Evolutionary conservation across 768 basidiomycete species (phyloP), one percentile per base, ranked within the genome.

Genomic region (Lactarius sanguifluus): DNA sequence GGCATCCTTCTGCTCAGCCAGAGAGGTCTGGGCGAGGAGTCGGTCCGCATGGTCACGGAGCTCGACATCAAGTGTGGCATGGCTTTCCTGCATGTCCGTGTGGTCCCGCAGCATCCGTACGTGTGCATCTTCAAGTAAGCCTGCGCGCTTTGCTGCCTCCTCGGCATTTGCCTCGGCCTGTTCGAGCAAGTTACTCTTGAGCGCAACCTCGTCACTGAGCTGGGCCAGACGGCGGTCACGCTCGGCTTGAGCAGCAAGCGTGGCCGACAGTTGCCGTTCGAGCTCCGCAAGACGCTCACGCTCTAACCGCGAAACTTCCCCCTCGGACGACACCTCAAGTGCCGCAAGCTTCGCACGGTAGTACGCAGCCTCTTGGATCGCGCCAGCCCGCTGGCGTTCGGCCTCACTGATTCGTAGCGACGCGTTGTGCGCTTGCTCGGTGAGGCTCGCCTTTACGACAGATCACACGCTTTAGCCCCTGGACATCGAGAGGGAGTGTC

Each of bases 261-360:
- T 78, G 0, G 80, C 77, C 18, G 87, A 79, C 40, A 94, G 76
- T 67, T 89, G 86, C 30, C 81, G 81, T 75, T 96, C 95, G 43
- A 96, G 82, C 45, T 91, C 88, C 20, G 80, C 73, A 23, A 88
- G 77, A 43, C 94, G 91, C 59, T 94, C 90, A 13, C 87, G 86
- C 70, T 97, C 95, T 7, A 96, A 74, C 34, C 87, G 87, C 38
- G 81, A 77, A 2, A 86, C 73, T 40, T 96, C 95, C 7, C 78
- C 73, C 12, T 88, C 83, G 20, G 86, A 84, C 54, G 84, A 81
- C 1, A 84, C 78, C 75, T 98, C 97, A 59, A 93, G 77, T 0
- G 96, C 94, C 3, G 87, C 84, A n/a, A 96, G 80, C 78, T 98
- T 98, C 57, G 96, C 92, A 59, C 96, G 92, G 75, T 95, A 97